Base-by-base conservation (phyloP, 306 rosid species). In the Castanea crenata region DNA sequence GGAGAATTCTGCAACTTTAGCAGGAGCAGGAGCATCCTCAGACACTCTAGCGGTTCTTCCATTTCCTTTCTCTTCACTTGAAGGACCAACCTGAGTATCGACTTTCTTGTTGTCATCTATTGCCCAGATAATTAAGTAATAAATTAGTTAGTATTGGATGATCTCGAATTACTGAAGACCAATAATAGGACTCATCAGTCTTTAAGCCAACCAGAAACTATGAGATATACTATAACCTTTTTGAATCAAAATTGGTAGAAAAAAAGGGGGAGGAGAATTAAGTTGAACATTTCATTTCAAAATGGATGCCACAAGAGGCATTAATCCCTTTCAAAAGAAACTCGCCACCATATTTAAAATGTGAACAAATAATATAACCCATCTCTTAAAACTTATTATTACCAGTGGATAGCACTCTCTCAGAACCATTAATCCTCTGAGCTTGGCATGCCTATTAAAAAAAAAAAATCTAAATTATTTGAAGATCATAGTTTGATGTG, bases 341-440 rank as follows among this genome's bases (percentile, higher is more conserved):
- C 34, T 59, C 7, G 13, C 67, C 34, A 59, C 67, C 67, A 59
- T 59, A 23, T 29, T 59, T 59, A 59, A 23, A 59, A 19, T 21
- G 25, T 12, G 32, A 59, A 12, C 32, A 25, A 25, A 21, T 13
- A 23, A 25, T 59, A 21, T 23, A 59, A 21, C 65, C 65, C 4
- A 59, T 23, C 31, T 21, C 67, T 23, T 10, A 23, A 59, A 59
- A 59, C 67, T 59, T 23, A 21, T 21, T 61, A 59, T 20, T 79
- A 83, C 87, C 84, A 65, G 83, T 10, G 64, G 55, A 72, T 72
- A 5, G 75, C 64, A 65, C 34, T 75, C 79, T 57, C 62, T 76
- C 79, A n/a, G 74, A 70, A 25, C 46, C 82, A 38, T 49, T 35
- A n/a, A 18, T 67, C 76, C 41, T 54, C 21, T 46, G 76, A 32